Evolutionary conservation across 1,139 yeast genomes (phyloP), one percentile per base, ranked within the genome.

Genomic region (Taphrina pruni): DNA sequence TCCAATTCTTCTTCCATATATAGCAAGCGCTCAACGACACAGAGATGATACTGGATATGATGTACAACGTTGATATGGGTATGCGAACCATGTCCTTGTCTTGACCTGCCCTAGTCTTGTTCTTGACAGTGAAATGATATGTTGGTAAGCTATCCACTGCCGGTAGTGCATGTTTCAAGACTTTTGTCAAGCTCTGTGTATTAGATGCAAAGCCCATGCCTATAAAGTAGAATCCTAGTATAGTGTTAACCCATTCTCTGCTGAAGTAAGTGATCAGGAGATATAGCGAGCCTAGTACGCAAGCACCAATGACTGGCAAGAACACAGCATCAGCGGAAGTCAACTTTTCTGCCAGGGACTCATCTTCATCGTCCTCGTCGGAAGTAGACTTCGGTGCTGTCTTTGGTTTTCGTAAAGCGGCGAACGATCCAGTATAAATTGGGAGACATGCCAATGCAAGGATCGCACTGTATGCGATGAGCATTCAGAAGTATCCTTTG

Each of bases 351-450:
- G 20, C 17, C n/a, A 50, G 38, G 12, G 26, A 32, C 9, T 9
- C 36, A 9, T 60, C 65, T 74, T 86, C 87, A 76, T 80, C 85
- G 1, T 79, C 79, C 61, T 80, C 80, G 38, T 79, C 77, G 8
- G 74, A 72, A 62, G 78, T 78, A 1, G 87, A 84, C 21, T 78
- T 79, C 17, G 75, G 73, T 0, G 87, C 86, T 69, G 80, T 80
- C 9, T 70, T 52, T 0, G 88, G 88, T 70, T 79, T 79, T 51
- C 78, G 76, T 11, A 85, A 66, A 0, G 87, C 79, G 8, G 83
- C 77, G 72, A 75, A 78, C 35, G 84, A 75, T 0, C 85, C 86
- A 12, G 80, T 62, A 9, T 75, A 72, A 6, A 84, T 79, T 55
- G 83, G 73, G 1, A 73, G 21, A 2, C 78, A 70, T 0, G 85